phyloP scores from a whole-genome alignment of 306 rosid genomes.

The Cucurbita moschata region DNA sequence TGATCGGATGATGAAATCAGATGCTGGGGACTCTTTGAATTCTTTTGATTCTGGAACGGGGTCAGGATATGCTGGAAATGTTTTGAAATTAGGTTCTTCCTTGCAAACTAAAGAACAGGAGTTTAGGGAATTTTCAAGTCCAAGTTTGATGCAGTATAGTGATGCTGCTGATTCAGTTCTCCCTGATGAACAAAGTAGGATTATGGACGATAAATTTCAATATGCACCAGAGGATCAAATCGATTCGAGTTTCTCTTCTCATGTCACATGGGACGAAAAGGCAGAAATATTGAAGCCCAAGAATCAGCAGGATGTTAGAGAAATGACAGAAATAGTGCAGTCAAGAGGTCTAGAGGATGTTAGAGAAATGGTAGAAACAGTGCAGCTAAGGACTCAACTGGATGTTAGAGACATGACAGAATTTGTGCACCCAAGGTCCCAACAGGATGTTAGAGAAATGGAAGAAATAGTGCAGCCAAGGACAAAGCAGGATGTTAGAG shows the following conservation, averaged over 20 bases:
- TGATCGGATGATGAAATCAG: conserved; percentile 18
- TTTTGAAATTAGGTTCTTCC: conserved; percentile 40
- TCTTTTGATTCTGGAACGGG: conserved; percentile 59
- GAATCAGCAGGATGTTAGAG: not conserved
- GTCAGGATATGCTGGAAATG: conserved; percentile 52
- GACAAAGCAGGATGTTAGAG: not conserved
- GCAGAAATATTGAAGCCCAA: conserved; percentile 36
- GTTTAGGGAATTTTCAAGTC: conserved; percentile 34
- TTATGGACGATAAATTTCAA: conserved; percentile 32
- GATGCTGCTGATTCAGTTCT: conserved; percentile 27
- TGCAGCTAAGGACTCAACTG: conserved; percentile 36
- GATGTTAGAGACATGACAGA: conserved; percentile 33
- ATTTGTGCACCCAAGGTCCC: conserved; percentile 21
- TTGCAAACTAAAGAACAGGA: conserved; percentile 35
- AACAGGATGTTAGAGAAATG: not conserved
- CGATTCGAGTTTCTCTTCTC: conserved; percentile 40
- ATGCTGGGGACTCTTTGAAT: conserved; percentile 30
- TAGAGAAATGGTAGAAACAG: conserved; percentile 16
- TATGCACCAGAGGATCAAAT: conserved; percentile 36
- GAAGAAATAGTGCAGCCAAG: not conserved
- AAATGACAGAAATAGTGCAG: conserved; percentile 27
- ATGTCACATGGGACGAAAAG: conserved; percentile 89
- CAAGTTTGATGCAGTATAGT: conserved; percentile 26
- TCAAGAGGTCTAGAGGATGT: conserved; percentile 26
- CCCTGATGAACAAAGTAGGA: conserved; percentile 17